These are phyloP conservation scores for Mercurialis annua DNA, from an alignment of 345 rosid species.

Conservation along the genomic window DNA sequence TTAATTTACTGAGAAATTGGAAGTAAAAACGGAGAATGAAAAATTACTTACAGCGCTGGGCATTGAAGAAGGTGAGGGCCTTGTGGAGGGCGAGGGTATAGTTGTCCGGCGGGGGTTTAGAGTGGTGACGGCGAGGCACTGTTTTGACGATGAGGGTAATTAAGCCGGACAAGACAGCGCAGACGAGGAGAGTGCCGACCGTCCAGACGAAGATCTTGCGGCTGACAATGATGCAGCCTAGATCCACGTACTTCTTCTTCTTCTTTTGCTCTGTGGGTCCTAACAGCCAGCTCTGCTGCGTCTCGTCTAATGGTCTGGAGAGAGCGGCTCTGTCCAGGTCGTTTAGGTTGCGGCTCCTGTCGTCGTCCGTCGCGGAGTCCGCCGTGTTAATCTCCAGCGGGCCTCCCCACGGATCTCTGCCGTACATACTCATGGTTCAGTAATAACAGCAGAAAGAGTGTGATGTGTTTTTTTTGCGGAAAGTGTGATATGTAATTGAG, in stretches of 20 bases:
- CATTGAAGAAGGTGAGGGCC: slow-evolving; percentile 99
- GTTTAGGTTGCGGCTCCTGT: slow-evolving; percentile 78
- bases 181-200: slow-evolving; percentile 55
- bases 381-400: slow-evolving; percentile 87
- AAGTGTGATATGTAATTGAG: too few species aligned
- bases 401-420: slow-evolving; percentile 98
- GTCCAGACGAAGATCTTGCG: slow-evolving; percentile 97
- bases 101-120: slow-evolving; percentile 62
- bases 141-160: slow-evolving; percentile 77
- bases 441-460: too few species aligned
- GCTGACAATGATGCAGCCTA: slow-evolving; percentile 93
- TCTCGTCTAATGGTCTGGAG: slow-evolving; percentile 81
- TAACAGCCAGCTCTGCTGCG: slow-evolving; percentile 98
- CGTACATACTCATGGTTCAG: slow-evolving; percentile 85
- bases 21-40: not conserved
- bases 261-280: slow-evolving; percentile 86
- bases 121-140: slow-evolving; percentile 69
- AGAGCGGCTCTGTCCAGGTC: slow-evolving; percentile 86
- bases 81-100: slow-evolving; percentile 88
- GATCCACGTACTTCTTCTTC: slow-evolving; percentile 95
- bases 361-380: slow-evolving; percentile 98
- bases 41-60: slow-evolving; percentile 64
- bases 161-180: slow-evolving; percentile 63
- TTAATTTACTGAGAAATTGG: not conserved
- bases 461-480: too few species aligned